phyloP scores from a whole-genome alignment of 1,139 yeast genomes.

The Ashbya aceris region DNA sequence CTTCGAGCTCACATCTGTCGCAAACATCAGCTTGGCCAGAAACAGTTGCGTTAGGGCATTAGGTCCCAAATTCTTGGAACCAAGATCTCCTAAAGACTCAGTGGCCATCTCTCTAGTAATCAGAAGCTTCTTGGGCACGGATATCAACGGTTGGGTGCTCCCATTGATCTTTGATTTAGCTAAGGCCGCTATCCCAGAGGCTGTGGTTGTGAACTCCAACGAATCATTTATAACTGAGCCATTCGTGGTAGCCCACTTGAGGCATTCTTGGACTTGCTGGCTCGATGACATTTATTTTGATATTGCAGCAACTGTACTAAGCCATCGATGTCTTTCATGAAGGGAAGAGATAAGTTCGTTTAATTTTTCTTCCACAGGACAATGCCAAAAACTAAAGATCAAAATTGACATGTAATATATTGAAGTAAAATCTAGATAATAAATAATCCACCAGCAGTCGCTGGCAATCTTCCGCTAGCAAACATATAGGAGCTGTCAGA shows the following conservation, averaged over 20 bases:
- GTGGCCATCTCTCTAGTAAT: conserved; percentile 40
- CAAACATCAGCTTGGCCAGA: conserved; percentile 35
- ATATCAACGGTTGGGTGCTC: conserved; percentile 19
- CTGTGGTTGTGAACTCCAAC: conserved; percentile 26
- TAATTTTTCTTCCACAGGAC: too few relatives aligned
- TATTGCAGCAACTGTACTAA: too few relatives aligned
- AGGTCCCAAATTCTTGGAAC: conserved; percentile 25
- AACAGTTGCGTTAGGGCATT: conserved; percentile 42
- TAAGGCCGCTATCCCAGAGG: conserved; percentile 37
- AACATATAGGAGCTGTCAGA: too few relatives aligned
- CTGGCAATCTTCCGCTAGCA: too few relatives aligned
- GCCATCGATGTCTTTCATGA: too few relatives aligned
- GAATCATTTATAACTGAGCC: conserved; percentile 38
- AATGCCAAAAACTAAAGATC: too few relatives aligned
- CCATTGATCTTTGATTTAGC: conserved; percentile 14
- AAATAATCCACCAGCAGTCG: too few relatives aligned
- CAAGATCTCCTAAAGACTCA: conserved; percentile 28
- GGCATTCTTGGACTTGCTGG: neutral
- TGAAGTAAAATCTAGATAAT: too few relatives aligned
- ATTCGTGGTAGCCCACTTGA: conserved; percentile 30
- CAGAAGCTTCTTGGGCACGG: conserved; percentile 35
- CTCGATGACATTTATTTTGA: neutral
- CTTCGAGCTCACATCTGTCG: neutral
- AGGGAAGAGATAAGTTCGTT: too few relatives aligned
- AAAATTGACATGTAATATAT: too few relatives aligned